Evolutionary conservation across 768 basidiomycete species (phyloP).

Genomic region (Kwoniella mangroviensis): DNA sequence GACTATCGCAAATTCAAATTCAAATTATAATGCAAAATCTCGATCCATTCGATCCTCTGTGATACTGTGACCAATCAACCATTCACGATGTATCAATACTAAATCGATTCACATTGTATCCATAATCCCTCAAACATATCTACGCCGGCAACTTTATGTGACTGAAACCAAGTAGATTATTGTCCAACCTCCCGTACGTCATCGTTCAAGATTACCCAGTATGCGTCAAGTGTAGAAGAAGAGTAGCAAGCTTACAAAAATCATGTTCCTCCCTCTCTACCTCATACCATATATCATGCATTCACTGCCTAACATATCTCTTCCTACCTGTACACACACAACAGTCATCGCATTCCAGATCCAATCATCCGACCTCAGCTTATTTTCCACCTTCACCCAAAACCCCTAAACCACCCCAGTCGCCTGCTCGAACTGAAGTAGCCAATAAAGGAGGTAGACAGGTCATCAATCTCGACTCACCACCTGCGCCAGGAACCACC

Average conservation of each 20-base stretch:
- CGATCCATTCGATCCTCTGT: not conserved
- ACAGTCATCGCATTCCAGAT: slow-evolving; percentile 21
- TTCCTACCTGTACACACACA: not conserved
- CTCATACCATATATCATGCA: not conserved
- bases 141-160: too few species aligned
- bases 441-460: slow-evolving; percentile 6
- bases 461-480: slow-evolving; percentile 14
- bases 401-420: not conserved
- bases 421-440: slow-evolving; percentile 4
- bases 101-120: not conserved
- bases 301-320: not conserved
- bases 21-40: not conserved
- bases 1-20: not conserved
- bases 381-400: slow-evolving; percentile 10
- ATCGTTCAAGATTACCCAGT: slow-evolving; percentile 5
- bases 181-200: slow-evolving; percentile 53
- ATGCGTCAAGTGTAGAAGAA: slow-evolving; percentile 18
- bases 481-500: slow-evolving; percentile 24
- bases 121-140: not conserved
- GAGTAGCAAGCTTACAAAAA: slow-evolving; percentile 20
- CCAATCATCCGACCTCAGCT: slow-evolving; percentile 24
- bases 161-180: slow-evolving; percentile 36
- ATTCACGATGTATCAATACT: not conserved
- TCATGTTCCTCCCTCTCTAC: slow-evolving; percentile 10
- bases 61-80: too few species aligned